A percentile compares a stretch with the other conserved stretches of the same genome.
Conservation (phyloP, 768 basidiomycete genomes). For the Suillus alpinus region DNA sequence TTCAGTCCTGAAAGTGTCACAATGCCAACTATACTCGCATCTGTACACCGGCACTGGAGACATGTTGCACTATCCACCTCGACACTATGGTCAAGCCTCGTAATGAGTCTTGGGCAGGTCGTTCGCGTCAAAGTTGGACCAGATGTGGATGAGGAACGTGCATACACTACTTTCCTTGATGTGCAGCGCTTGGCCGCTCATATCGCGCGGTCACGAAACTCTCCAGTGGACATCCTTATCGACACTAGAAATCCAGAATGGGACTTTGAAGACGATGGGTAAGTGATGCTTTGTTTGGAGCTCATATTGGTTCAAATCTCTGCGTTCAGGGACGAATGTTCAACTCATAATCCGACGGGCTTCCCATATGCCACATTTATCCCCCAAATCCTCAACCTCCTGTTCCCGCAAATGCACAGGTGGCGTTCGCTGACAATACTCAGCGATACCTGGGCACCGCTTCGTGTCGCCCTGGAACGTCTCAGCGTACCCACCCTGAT, state of each 20-base stretch:
- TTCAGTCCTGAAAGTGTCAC: too few relatives aligned
- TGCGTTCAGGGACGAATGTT: conserved; percentile 8
- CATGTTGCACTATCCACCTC: too few relatives aligned
- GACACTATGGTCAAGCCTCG: too few relatives aligned
- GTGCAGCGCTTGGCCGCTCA: too few relatives aligned
- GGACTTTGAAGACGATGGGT: conserved; percentile 56
- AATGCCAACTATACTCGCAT: too few relatives aligned
- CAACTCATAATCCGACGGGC: background rate
- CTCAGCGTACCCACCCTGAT: conserved; percentile 36
- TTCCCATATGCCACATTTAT: conserved; percentile 11
- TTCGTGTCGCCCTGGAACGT: conserved; percentile 47
- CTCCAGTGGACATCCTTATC: conserved; percentile 53
- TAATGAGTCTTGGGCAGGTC: too few relatives aligned
- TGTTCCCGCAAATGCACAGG: conserved; percentile 50
- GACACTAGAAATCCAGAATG: conserved; percentile 58
- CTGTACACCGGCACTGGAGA: too few relatives aligned
- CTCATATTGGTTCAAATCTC: background rate
- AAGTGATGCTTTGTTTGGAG: conserved; percentile 3
- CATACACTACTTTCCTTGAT: too few relatives aligned
- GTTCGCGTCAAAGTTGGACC: too few relatives aligned
- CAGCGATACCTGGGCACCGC: conserved; percentile 57
- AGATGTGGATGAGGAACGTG: too few relatives aligned
- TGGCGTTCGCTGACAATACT: conserved; percentile 54
- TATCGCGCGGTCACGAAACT: conserved; percentile 46
- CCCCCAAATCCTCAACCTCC: conserved; percentile 32